A percentile compares a stretch with the other conserved stretches of the same genome.
These are phyloP conservation scores for Brassica incana DNA, from an alignment of 345 rosid genomes.

Conservation along the genomic window DNA sequence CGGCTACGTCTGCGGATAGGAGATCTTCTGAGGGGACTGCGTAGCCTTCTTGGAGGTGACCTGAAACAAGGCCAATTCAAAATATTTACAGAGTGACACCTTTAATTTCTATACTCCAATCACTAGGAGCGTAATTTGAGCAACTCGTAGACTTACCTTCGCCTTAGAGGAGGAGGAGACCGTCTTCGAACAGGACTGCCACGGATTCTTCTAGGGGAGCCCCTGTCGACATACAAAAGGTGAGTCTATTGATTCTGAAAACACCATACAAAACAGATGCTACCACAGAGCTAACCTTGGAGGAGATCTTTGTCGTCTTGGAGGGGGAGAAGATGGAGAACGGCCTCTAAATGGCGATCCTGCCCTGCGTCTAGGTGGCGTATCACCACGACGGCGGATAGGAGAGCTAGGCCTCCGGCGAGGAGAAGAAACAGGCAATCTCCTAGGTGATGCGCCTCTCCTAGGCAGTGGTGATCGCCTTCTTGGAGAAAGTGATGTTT, in stretches of 20 bases:
- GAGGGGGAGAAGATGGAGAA: conserved; percentile 51
- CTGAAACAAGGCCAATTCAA: conserved; percentile 42
- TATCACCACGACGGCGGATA: conserved; percentile 61
- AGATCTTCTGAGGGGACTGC: conserved; percentile 90
- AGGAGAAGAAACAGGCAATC: conserved; percentile 72
- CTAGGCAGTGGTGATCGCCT: conserved; percentile 89
- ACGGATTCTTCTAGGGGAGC: conserved; percentile 82
- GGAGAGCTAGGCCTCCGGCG: conserved; percentile 75
- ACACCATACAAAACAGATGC: conserved; percentile 17
- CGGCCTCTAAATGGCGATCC: conserved; percentile 39
- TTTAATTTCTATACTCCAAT: background rate
- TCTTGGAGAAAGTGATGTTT: conserved; percentile 61
- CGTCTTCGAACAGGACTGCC: conserved; percentile 93
- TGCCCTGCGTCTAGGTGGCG: conserved; percentile 74
- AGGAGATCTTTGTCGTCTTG: conserved; percentile 81
- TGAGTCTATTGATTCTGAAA: background rate
- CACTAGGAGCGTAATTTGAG: background rate
- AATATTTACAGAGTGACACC: background rate
- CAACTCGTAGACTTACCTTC: conserved; percentile 53
- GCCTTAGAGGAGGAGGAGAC: conserved; percentile 90
- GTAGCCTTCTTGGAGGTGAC: conserved; percentile 78
- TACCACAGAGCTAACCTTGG: conserved; percentile 53
- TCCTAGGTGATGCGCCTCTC: conserved; percentile 84
- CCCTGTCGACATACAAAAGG: conserved; percentile 46
- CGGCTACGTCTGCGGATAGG: conserved; percentile 89